Evolutionary conservation across 2,329 filamentous ascomycete genomes (phyloP).

Genomic region (Zymoseptoria pseudotritici): DNA sequence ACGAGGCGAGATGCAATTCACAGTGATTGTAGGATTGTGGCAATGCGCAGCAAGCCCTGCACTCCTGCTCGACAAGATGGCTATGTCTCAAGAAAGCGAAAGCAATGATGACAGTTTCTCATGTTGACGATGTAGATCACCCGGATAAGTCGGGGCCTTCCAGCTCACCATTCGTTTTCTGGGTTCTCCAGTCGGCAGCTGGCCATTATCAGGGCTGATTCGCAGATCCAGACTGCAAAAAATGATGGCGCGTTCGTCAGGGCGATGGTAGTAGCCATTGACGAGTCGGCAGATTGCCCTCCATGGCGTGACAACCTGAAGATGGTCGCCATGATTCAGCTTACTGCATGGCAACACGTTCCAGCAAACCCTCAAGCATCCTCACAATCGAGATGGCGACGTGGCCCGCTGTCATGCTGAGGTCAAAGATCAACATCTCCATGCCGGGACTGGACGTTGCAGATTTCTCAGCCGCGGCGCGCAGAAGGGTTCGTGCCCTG

Average conservation of each 20-base stretch:
- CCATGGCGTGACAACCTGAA: no score
- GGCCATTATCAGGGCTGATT: no score
- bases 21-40: not conserved
- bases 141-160: not conserved
- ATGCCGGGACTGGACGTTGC: not conserved
- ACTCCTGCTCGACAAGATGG: not conserved
- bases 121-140: not conserved
- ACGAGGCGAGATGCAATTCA: not conserved
- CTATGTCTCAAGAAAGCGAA: not conserved
- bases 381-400: not conserved
- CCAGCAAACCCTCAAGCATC: not conserved
- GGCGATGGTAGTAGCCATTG: no score
- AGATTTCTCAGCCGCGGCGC: no score
- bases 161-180: not conserved
- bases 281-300: no score
- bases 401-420: not conserved
- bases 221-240: not conserved
- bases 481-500: no score
- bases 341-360: not conserved
- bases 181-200: no score
- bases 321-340: no score
- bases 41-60: not conserved
- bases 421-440: not conserved
- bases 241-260: not conserved
- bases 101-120: not conserved